Percentiles rank a stretch among this genome's conserved stretches.
phyloP scores from a whole-genome alignment of 2,329 filamentous ascomycete genomes.

The Aureobasidium zeae region DNA sequence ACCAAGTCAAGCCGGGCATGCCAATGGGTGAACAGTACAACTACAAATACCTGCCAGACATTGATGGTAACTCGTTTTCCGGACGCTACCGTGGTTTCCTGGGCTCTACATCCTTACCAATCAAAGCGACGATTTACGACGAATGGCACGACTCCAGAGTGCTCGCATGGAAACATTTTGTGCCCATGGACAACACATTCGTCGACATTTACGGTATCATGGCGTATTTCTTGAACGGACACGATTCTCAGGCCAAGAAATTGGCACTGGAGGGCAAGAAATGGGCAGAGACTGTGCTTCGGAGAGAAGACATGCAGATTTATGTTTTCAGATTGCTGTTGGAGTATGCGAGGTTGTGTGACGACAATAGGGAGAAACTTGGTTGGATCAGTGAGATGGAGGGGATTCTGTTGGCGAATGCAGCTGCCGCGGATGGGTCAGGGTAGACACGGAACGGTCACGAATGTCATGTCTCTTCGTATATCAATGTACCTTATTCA shows the following conservation, averaged over 20 bases:
- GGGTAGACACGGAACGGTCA: background rate
- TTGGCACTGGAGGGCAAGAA: slow-evolving; percentile 57
- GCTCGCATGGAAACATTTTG: slow-evolving; percentile 70
- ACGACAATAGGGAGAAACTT: slow-evolving; percentile 33
- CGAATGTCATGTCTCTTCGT: no score
- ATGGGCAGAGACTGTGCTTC: slow-evolving; percentile 60
- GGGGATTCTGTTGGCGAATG: background rate
- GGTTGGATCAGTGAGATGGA: slow-evolving; percentile 30
- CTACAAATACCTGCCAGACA: slow-evolving; percentile 63
- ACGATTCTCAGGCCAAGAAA: slow-evolving; percentile 50
- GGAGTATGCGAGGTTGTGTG: slow-evolving; percentile 36
- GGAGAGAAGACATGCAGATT: slow-evolving; percentile 64
- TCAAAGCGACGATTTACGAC: slow-evolving; percentile 68
- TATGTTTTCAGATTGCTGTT: slow-evolving; percentile 54
- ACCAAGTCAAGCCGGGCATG: slow-evolving; percentile 25
- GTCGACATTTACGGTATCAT: slow-evolving; percentile 63
- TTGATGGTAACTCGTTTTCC: slow-evolving; percentile 55
- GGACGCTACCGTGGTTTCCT: slow-evolving; percentile 47
- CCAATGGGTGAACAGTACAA: slow-evolving; percentile 36
- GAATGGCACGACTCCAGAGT: slow-evolving; percentile 70
- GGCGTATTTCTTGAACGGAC: slow-evolving; percentile 59
- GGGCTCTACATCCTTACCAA: slow-evolving; percentile 57
- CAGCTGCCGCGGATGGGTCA: background rate
- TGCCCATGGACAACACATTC: slow-evolving; percentile 68
- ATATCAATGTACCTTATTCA: no score